Evolutionary conservation across 2,329 filamentous ascomycete species (phyloP), one percentile per base, ranked within the genome.

Genomic region (Thelonectria blattea): DNA sequence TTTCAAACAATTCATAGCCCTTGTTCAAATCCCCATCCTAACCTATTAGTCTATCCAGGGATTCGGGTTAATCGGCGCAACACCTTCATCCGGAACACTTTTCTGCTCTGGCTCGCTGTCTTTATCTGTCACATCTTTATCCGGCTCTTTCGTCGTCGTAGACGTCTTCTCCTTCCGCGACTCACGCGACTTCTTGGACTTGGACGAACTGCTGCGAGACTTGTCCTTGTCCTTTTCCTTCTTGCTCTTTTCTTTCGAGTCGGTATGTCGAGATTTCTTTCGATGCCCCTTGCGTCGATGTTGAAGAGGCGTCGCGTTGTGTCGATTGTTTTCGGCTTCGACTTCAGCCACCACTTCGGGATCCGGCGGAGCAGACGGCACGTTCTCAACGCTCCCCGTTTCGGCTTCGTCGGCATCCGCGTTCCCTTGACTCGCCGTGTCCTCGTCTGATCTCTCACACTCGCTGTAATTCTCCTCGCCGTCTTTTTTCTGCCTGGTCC

Each of bases 401-500:
- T 49, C n/a, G 6, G 6, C 30, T 37, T 34, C 47, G 30, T 18
- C 30, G 3, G 43, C 22, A 3, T 34, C 46, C 10, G 30, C 46
- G 11, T 48, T 48, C 46, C 9, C 20, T 46, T 48, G 24, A 15
- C 32, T 27, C 12, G 17, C 47, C 27, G 14, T 27, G 7, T 20
- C 27, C 15, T 30, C 47, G 14, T 49, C 47, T 8, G 47, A 49
- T 3, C 37, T 22, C 15, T 56, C 53, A 2, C 41, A 48, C 30
- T 62, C 55, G 15, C 46, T 48, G 12, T 58, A 43, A 2, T 60
- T 34, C 10, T 34, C 39, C 8, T 27, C 37, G 15, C 45, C 10
- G 10, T 52, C 42, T n/a, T 37, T 24, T 18, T n/a, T 34, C 17
- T 60, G 58, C 22, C 52, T 42, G 3, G 52, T 60, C 10, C 74